Evolutionary conservation across 1,284 basidiomycete species (phyloP).

Genomic region (Schizophyllum amplum): DNA sequence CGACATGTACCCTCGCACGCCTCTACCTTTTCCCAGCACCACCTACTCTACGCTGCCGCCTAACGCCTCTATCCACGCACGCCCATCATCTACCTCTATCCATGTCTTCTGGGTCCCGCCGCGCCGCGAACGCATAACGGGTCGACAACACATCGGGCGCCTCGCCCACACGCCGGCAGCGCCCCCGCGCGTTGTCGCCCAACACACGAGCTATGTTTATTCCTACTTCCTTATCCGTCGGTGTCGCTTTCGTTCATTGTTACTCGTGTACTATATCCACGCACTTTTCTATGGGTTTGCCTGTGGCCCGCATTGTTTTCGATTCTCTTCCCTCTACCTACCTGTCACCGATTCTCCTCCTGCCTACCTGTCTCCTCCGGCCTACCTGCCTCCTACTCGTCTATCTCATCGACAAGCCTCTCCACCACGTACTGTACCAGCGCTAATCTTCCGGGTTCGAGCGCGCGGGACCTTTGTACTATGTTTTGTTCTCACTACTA

Average conservation of each 20-base stretch:
- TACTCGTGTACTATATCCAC: background rate
- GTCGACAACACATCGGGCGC: no score
- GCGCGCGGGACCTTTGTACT: background rate
- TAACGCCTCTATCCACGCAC: background rate
- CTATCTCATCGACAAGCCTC: background rate
- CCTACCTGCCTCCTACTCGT: background rate
- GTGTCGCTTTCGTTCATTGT: background rate
- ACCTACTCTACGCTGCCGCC: background rate
- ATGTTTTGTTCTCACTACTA: background rate
- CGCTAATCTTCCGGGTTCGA: background rate
- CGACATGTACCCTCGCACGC: background rate
- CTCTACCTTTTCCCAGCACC: background rate
- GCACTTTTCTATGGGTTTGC: background rate
- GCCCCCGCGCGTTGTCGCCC: no score
- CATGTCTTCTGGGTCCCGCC: background rate
- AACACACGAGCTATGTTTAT: no score
- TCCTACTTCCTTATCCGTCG: background rate
- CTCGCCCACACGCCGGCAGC: no score
- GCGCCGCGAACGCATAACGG: background rate
- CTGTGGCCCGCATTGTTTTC: background rate
- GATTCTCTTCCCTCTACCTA: background rate
- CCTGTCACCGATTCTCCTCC: background rate
- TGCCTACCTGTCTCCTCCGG: background rate
- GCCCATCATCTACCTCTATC: background rate
- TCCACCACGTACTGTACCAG: background rate